phyloP scores from a whole-genome alignment of 176 grass and related monocot genomes.

The Puccinellia tenuiflora region DNA sequence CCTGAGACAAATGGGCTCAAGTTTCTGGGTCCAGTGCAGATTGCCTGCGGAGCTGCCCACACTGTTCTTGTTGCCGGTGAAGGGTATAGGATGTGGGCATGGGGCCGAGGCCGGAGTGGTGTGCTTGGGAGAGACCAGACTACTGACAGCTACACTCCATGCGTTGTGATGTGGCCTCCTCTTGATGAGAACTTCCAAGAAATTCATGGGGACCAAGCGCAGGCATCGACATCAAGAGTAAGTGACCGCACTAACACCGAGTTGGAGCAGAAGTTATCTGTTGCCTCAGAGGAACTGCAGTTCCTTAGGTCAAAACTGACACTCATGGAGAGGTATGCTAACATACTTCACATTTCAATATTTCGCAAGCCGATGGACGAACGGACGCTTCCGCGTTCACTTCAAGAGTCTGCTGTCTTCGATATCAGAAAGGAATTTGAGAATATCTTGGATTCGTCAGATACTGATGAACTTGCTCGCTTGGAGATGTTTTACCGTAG shows the following conservation, averaged over 20 bases:
- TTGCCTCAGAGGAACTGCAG: slow-evolving; percentile 52
- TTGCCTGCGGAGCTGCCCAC: slow-evolving; percentile 87
- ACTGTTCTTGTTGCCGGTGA: slow-evolving; percentile 93
- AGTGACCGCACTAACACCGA: slow-evolving; percentile 17
- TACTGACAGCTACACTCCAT: slow-evolving; percentile 73
- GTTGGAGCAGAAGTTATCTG: slow-evolving; percentile 59
- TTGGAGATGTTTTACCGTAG: slow-evolving; percentile 81
- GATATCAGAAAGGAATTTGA: slow-evolving; percentile 92
- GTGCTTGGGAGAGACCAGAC: slow-evolving; percentile 62
- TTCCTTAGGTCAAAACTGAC: slow-evolving; percentile 58
- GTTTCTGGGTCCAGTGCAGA: slow-evolving; percentile 68
- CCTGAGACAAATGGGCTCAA: slow-evolving; percentile 70
- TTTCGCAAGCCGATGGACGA: slow-evolving; percentile 83
- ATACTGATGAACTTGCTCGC: slow-evolving; percentile 64
- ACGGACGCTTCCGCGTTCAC: slow-evolving; percentile 45
- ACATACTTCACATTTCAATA: slow-evolving; percentile 88
- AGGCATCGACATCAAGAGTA: slow-evolving; percentile 30
- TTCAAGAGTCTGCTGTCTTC: slow-evolving; percentile 72
- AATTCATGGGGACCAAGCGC: slow-evolving; percentile 13
- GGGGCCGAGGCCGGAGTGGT: slow-evolving; percentile 88
- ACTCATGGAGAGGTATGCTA: slow-evolving; percentile 84
- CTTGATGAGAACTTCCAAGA: slow-evolving; percentile 44
- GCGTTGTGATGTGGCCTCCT: slow-evolving; percentile 79
- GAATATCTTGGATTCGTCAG: slow-evolving; percentile 58
- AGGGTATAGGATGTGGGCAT: slow-evolving; percentile 90